Base-by-base conservation (phyloP, 352 stramenopile species). In the Phytophthora boehmeriae region DNA sequence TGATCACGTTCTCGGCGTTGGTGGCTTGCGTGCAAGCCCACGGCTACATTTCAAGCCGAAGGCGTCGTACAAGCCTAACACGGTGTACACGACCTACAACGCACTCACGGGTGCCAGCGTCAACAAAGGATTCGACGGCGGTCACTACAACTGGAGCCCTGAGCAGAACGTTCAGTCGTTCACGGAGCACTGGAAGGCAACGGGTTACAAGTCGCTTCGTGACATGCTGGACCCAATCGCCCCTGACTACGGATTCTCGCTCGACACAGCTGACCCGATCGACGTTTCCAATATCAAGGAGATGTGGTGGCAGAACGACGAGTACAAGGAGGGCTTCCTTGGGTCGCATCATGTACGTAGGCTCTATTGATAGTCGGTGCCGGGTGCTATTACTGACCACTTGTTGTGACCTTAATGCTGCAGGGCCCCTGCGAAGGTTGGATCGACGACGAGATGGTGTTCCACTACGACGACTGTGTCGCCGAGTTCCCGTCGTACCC, bases 361-460 rank as follows among this genome's bases (percentile, higher is more conserved):
- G 1, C 5, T 13, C 13, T 20, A 30, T 5, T 19, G n/a, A 17
- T 47, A 10, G 16, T 23, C 2, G 3, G 10, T 45, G n/a, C 17
- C 48, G 16, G 8, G 13, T 32, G 17, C 20, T 32, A 20, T 46
- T 23, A 10, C 27, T 42, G 9, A 30, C 8, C 27, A 41, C 53
- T 14, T 53, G 5, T 35, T 48, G 8, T 36, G 4, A 36, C 43
- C 49, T 20, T n/a, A 5, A 5, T 46, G 13, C 11, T 50, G 22
- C 28, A 76, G 68, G 73, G 77, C 5, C 75, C 77, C 14, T 87
- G 77, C 22, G 77, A 87, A 60, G 64, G 57, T 11, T 87, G 72
- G 75, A 81, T 87, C 43, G 75, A 79, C 52, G 30, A 71, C 30
- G 83, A 45, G 11, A 63, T 47, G 17, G 70, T 85, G 0, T 77